A percentile compares a stretch with the other conserved stretches of the same genome.
Conservation (phyloP, 345 rosid genomes). For the Cochlearia excelsa region DNA sequence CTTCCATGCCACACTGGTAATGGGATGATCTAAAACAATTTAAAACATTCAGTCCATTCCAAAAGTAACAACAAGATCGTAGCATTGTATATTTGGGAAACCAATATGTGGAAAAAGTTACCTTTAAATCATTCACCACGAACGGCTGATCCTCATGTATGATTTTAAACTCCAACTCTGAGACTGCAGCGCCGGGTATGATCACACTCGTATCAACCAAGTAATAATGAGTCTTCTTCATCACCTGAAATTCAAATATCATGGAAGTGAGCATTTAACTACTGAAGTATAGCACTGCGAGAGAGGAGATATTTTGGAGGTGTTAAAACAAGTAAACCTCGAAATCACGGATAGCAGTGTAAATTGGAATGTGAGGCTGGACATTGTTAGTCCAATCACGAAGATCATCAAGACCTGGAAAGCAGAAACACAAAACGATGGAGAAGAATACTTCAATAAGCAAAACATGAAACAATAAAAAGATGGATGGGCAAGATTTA, state of each 20-base stretch:
- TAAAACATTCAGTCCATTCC: background rate
- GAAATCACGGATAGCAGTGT: slow-evolving; percentile 73
- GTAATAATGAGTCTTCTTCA: slow-evolving; percentile 97
- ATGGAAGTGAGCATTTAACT: slow-evolving; percentile 13
- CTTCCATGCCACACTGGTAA: slow-evolving; percentile 95
- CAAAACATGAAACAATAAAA: slow-evolving; percentile 24
- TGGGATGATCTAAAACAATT: slow-evolving; percentile 63
- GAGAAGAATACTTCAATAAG: slow-evolving; percentile 20
- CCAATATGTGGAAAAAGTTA: slow-evolving; percentile 10
- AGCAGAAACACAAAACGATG: slow-evolving; percentile 5
- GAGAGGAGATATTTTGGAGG: background rate
- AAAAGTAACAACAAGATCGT: slow-evolving; percentile 11
- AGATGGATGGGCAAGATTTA: slow-evolving; percentile 30
- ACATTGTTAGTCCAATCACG: slow-evolving; percentile 97
- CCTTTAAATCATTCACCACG: slow-evolving; percentile 65
- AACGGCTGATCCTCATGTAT: slow-evolving; percentile 80
- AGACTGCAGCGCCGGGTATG: slow-evolving; percentile 87
- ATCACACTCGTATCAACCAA: slow-evolving; percentile 77
- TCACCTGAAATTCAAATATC: slow-evolving; percentile 54
- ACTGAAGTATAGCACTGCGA: slow-evolving; percentile 6
- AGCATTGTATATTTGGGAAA: background rate
- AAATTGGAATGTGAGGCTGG: slow-evolving; percentile 75
- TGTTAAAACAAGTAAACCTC: slow-evolving; percentile 46
- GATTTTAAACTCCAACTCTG: slow-evolving; percentile 71
- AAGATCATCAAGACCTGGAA: slow-evolving; percentile 87